phyloP scores from a whole-genome alignment of 148 eudicot species.

The Arbutus unedo region DNA sequence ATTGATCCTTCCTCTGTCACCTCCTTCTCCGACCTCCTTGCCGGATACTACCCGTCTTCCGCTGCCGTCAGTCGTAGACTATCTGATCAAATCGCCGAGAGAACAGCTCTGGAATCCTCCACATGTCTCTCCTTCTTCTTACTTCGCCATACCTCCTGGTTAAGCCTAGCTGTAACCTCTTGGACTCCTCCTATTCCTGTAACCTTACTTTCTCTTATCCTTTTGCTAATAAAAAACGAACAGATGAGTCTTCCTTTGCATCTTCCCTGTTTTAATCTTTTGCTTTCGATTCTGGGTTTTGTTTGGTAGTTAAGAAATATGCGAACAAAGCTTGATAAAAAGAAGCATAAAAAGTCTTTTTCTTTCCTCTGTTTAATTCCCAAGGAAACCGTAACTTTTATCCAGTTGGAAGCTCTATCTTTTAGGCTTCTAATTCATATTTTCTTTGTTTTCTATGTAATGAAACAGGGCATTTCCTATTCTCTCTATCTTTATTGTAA shows the following conservation, averaged over 20 bases:
- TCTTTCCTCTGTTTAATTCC: not conserved
- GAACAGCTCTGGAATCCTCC: constrained; percentile 50
- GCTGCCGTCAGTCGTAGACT: constrained; percentile 14
- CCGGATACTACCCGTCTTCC: constrained; percentile 31
- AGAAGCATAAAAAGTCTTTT: too few relatives aligned
- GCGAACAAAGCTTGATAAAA: too few relatives aligned
- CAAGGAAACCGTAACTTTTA: not conserved
- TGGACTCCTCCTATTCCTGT: constrained; percentile 85
- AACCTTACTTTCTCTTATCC: constrained; percentile 25
- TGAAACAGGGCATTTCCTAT: not conserved
- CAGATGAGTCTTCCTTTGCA: not conserved
- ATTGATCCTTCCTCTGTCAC: not conserved
- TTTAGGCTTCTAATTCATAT: not conserved
- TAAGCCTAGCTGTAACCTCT: constrained; percentile 63
- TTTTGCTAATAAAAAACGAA: not conserved
- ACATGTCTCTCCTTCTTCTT: constrained; percentile 43
- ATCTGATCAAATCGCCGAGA: constrained; percentile 38
- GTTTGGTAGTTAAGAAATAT: too few relatives aligned
- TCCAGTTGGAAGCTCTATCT: not conserved
- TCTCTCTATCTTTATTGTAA: not conserved
- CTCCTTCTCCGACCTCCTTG: constrained; percentile 41
- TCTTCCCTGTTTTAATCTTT: too few relatives aligned
- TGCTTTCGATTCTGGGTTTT: too few relatives aligned
- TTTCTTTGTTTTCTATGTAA: not conserved
- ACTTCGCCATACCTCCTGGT: constrained; percentile 64